phyloP scores from a whole-genome alignment of 2,329 filamentous ascomycete species.

The Scytalidium lignicola region DNA sequence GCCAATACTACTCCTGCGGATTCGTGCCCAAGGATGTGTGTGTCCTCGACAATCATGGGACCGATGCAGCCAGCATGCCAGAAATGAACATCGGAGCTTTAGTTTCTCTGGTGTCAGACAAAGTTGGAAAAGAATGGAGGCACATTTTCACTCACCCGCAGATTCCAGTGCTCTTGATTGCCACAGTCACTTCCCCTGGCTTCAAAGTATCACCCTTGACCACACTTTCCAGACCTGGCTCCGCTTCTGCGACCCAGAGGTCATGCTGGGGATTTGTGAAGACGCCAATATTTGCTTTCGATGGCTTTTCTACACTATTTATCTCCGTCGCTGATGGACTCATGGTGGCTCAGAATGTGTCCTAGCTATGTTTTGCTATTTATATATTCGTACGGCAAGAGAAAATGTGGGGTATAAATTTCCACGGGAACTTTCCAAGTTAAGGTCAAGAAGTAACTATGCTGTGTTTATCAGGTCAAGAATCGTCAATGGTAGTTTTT shows the following conservation, averaged over 20 bases:
- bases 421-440: background rate
- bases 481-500: background rate
- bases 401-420: background rate
- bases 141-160: conserved; percentile 62
- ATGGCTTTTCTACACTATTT: conserved; percentile 35
- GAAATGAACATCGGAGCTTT: conserved; percentile 89
- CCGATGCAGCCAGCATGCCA: conserved; percentile 95
- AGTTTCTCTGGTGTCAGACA: conserved; percentile 6
- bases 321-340: conserved; percentile 2
- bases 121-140: background rate
- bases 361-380: background rate
- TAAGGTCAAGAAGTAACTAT: background rate
- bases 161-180: conserved; percentile 90
- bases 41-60: conserved; percentile 84
- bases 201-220: conserved; percentile 63
- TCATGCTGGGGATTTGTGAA: conserved; percentile 93
- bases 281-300: conserved; percentile 89
- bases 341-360: background rate
- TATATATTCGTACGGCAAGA: background rate
- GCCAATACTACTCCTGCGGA: conserved; percentile 81
- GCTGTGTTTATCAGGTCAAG: background rate
- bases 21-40: conserved; percentile 93
- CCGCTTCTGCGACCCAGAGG: conserved; percentile 78
- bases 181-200: conserved; percentile 79
- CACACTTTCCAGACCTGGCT: conserved; percentile 71